Evolutionary conservation across 164 flowering plant genomes (phyloP), one percentile per base, ranked within the genome.

Genomic region (Sextonia rubra): DNA sequence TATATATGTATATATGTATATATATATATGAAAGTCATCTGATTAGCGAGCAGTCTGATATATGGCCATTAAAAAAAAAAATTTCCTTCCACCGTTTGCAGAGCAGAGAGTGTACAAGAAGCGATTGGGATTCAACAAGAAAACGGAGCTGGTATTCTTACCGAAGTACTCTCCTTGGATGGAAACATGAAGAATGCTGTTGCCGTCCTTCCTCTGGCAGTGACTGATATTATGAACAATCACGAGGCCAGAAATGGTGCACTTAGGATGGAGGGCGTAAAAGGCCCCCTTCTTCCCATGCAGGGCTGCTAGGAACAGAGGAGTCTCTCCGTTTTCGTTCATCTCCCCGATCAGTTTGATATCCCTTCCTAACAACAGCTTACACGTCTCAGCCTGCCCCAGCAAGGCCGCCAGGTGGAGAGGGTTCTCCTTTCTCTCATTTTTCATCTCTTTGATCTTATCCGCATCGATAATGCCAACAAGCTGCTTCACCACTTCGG

Each of bases 111-210:
- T n/a, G n/a, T n/a, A n/a, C n/a, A n/a, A n/a, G n/a, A n/a, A n/a
- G n/a, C n/a, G n/a, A n/a, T n/a, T n/a, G n/a, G n/a, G n/a, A n/a
- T n/a, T n/a, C n/a, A n/a, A n/a, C n/a, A n/a, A n/a, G n/a, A n/a
- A n/a, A n/a, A n/a, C n/a, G n/a, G n/a, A n/a, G n/a, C n/a, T n/a
- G n/a, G n/a, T n/a, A 26, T 4, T n/a, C 61, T 66, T 37, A 77
- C 80, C 77, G 22, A 71, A 71, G 70, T 71, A 64, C 27, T 78
- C 78, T 78, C n/a, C n/a, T n/a, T n/a, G n/a, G n/a, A n/a, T n/a
- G n/a, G n/a, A n/a, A n/a, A n/a, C n/a, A n/a, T n/a, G 81, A 23
- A 78, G 81, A 58, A 78, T 71, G 70, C 65, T 78, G 22, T 75
- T 47, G 22, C 81, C 81, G 72, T 75, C 68, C 3, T 37, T 58